Evolutionary conservation across 2,329 filamentous ascomycete species (phyloP).

Genomic region (Massarina eburnea): DNA sequence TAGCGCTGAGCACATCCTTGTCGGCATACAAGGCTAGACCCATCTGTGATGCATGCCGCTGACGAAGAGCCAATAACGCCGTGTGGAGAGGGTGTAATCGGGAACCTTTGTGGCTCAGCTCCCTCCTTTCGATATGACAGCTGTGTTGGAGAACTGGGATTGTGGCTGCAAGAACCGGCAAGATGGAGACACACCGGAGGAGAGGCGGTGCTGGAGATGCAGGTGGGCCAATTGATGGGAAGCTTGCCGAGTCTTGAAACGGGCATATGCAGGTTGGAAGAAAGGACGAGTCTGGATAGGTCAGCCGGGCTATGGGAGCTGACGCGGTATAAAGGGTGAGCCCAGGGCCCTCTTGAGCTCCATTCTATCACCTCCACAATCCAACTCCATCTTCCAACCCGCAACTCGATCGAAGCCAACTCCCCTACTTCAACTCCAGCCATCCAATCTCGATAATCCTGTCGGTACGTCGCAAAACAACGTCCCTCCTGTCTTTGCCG

Average conservation of each 20-base stretch:
- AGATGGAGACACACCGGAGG: conserved; percentile 18
- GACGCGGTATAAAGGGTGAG: no score
- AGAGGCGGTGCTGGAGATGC: background rate
- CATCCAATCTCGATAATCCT: no score
- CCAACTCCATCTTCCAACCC: no score
- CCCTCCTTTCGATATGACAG: background rate
- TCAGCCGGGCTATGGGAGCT: no score
- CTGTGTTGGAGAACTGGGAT: conserved; percentile 5
- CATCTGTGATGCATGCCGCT: background rate
- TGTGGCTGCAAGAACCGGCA: background rate
- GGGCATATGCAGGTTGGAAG: background rate
- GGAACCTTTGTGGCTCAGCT: conserved; percentile 2
- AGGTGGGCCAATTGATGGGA: background rate
- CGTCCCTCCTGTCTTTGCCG: no score
- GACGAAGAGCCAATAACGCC: conserved; percentile 9
- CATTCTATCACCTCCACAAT: no score
- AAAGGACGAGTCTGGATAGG: no score
- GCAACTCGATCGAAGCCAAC: no score
- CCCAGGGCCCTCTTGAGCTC: no score
- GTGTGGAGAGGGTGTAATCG: conserved; percentile 6
- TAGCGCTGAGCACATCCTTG: no score
- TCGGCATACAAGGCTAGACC: conserved; percentile 9
- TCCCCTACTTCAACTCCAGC: no score
- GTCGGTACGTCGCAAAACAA: no score
- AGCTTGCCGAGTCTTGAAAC: background rate